Conservation (phyloP, 2,329 filamentous ascomycete genomes). For the Fusarium oxysporum region DNA sequence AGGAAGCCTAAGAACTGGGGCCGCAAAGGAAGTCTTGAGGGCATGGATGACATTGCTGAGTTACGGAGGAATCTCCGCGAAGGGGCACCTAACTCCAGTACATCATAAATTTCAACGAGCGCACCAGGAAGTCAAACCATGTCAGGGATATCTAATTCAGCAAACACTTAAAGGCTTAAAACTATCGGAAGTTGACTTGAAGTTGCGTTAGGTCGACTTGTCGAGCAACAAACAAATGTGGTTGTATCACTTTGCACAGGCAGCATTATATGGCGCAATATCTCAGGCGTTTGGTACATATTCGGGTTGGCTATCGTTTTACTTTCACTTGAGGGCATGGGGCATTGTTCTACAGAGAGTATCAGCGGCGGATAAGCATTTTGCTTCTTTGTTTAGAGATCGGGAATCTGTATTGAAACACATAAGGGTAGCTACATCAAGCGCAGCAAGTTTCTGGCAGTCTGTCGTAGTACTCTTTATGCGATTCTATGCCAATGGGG, state of each 20-base stretch:
- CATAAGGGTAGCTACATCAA: not conserved
- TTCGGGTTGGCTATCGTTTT: slow-evolving; percentile 13
- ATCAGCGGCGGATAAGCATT: not conserved
- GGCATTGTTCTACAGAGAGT: slow-evolving; percentile 8
- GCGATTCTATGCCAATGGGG: not conserved
- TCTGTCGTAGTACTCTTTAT: not conserved
- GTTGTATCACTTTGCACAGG: not conserved
- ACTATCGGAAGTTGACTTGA: not conserved
- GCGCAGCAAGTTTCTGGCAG: not conserved
- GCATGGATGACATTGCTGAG: slow-evolving; percentile 49
- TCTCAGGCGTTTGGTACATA: slow-evolving; percentile 31
- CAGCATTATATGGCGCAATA: slow-evolving; percentile 18
- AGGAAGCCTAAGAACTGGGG: slow-evolving; percentile 93
- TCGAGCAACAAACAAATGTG: slow-evolving; percentile 4
- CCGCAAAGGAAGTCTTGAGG: slow-evolving; percentile 80
- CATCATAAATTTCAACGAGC: slow-evolving; percentile 7
- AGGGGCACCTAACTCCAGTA: slow-evolving; percentile 18
- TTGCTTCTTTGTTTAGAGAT: not conserved
- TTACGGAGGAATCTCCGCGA: slow-evolving; percentile 43
- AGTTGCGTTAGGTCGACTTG: not conserved
- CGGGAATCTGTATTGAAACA: not conserved
- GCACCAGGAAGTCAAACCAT: not conserved
- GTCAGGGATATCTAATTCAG: not conserved
- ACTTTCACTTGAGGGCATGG: slow-evolving; percentile 19
- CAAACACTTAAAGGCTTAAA: slow-evolving; percentile 13